Evolutionary conservation across 2,329 filamentous ascomycete species (phyloP), one percentile per base, ranked within the genome.

Genomic region (Venturia effusa): DNA sequence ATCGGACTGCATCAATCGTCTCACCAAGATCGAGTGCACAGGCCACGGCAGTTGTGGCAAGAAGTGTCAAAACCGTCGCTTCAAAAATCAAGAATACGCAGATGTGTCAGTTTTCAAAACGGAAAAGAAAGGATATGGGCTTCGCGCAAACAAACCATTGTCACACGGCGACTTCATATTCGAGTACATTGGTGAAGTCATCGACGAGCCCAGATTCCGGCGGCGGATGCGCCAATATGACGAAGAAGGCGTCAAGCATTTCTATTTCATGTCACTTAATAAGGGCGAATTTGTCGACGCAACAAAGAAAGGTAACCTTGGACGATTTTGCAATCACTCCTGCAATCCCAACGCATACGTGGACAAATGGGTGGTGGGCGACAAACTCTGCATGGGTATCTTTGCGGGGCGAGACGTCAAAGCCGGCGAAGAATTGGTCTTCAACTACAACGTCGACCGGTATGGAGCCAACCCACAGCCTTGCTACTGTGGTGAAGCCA

Each of bases 261-360:
- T 99, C 75, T 99, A 99, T 77, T 99, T 99, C 80, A 99, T 99
- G 94, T 97, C 94, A 34, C 86, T 99, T 67, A 96, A 86, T 72
- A 96, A 96, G 75, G 90, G 87, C 71, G 94, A 97, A 75, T 99
- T 97, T 72, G 92, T 99, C 65, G 94, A 99, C 77, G 94, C 94
- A 27, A 99, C 94, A 11, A 96, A 94, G 74, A 96, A 91, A 74
- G 94, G 94, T 61, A 97, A 97, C 69, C 83, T 99, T 6, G 94
- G 92, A 61, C 88, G 94, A 37, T 99, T 99, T 73, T 99, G 94
- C 83, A 99, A 99, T 72, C 94, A 99, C 75, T 97, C 94, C 10
- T 99, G 94, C 82, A 96, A 94, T 74, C 94, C 94, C 22, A 99
- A 99, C 73, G 97, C 92, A 77, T 97, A 96, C 76, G 93, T 99